A percentile compares a stretch with the other conserved stretches of the same genome.
Evolutionary conservation across 129 eudicot species (phyloP).

Genomic region (Chrysanthemum seticuspe): DNA sequence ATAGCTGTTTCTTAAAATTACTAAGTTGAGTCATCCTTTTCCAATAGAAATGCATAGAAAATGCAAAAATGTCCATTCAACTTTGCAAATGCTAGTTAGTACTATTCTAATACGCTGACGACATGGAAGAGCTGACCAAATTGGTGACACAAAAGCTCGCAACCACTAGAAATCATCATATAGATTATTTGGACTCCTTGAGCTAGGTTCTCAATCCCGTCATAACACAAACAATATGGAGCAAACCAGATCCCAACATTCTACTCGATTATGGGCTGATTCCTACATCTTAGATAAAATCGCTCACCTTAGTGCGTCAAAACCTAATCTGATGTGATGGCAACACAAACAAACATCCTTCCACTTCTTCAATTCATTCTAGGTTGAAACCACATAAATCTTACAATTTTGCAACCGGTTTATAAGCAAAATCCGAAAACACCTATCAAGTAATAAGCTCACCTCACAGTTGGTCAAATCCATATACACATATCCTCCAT

Average conservation of each 20-base stretch:
- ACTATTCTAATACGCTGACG: too few species aligned
- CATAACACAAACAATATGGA: constrained; percentile 60
- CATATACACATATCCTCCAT: constrained; percentile 56
- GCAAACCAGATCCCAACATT: constrained; percentile 70
- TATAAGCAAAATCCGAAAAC: constrained; percentile 62
- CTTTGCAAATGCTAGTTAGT: too few species aligned
- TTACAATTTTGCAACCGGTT: constrained; percentile 55
- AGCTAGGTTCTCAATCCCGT: constrained; percentile 53
- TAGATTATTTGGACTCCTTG: constrained; percentile 48
- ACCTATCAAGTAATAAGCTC: constrained; percentile 41
- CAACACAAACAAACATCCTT: constrained; percentile 59
- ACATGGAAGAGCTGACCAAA: constrained; percentile 47
- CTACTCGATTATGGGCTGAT: constrained; percentile 73
- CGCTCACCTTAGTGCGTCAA: constrained; percentile 59
- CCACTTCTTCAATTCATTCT: constrained; percentile 78
- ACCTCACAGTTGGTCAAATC: constrained; percentile 62
- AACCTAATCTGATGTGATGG: constrained; percentile 86
- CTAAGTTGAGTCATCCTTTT: too few species aligned
- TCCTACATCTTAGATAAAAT: constrained; percentile 69
- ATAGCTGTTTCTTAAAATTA: too few species aligned
- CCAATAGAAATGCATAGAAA: too few species aligned
- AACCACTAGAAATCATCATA: constrained; percentile 66
- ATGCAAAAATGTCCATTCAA: too few species aligned
- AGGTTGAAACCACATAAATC: constrained; percentile 60
- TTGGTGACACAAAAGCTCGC: constrained; percentile 72